Evolutionary conservation across 805 yeast genomes (phyloP), one percentile per base, ranked within the genome.

Genomic region (Cyberlindnera japonica): DNA sequence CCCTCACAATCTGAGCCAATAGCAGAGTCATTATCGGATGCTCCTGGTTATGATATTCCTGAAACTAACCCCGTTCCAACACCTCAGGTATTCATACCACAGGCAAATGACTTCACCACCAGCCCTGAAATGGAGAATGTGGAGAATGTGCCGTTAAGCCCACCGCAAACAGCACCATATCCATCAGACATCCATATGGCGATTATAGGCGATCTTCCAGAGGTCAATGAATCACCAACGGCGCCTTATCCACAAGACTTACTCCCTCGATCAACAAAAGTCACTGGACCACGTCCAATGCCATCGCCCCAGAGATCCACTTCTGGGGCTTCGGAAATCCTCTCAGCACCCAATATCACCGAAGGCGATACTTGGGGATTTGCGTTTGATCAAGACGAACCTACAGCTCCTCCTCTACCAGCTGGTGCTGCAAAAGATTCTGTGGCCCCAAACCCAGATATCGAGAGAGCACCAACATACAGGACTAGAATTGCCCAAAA

Each of bases 271-370:
- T 37, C 37, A 5, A 34, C 48, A 3, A 53, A 41, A 23, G 50
- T 54, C 6, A 40, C 45, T 8, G 59, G 60, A 0, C 59, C 61
- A 10, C 53, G 61, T 32, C 61, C 61, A 15, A 53, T 52, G 55
- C 58, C 61, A 5, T 6, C 38, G 13, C 22, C 49, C 5, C 29
- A 42, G 15, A 41, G 43, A 33, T 46, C 50, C 1, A 35, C 45
- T 7, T 32, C 41, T 2, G 33, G 32, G 1, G 40, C 41, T 6
- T 31, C 43, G 7, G 49, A 38, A n/a, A 30, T 30, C 13, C n/a
- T n/a, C n/a, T n/a, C n/a, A n/a, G n/a, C n/a, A n/a, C n/a, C 34
- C 35, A 16, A n/a, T 9, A 5, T 16, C 21, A 27, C 31, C 6
- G 29, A 30, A 18, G 45, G 35, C 6, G 36, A 36, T 9, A 13